phyloP scores from a whole-genome alignment of 202 grass and related monocot genomes.

The Panicum virgatum region DNA sequence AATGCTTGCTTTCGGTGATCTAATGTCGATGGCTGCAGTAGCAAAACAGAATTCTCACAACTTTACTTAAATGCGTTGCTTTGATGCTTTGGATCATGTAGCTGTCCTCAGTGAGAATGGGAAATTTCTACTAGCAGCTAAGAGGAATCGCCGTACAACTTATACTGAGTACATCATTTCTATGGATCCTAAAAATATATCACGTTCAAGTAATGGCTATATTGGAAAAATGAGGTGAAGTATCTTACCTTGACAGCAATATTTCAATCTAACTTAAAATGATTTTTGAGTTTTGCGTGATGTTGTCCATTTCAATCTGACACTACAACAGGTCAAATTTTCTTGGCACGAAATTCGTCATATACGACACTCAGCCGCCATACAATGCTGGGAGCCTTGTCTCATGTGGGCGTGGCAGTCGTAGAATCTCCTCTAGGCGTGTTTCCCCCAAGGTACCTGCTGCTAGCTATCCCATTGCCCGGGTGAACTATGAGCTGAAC shows the following conservation, averaged over 20 bases:
- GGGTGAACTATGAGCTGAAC: conserved; percentile 86
- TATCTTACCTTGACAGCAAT: not conserved
- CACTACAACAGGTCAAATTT: conserved; percentile 80
- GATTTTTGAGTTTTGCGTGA: not conserved
- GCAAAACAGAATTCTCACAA: not conserved
- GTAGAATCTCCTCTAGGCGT: conserved; percentile 65
- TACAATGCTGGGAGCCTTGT: conserved; percentile 53
- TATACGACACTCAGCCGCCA: conserved; percentile 69
- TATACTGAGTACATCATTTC: conserved; percentile 92
- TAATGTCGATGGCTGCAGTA: not conserved
- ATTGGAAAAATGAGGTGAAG: conserved; percentile 90
- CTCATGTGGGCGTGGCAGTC: conserved; percentile 47
- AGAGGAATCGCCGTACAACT: conserved; percentile 70
- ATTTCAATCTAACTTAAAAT: not conserved
- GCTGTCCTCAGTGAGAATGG: conserved; percentile 83
- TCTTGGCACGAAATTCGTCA: conserved; percentile 79
- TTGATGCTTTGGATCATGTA: conserved; percentile 44
- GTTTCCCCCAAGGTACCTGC: conserved; percentile 88
- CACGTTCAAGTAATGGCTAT: conserved; percentile 71
- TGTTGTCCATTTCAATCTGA: conserved; percentile 30
- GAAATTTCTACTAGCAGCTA: conserved; percentile 88
- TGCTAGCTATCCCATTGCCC: conserved; percentile 68
- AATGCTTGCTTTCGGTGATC: not conserved
- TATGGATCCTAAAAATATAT: conserved; percentile 78
- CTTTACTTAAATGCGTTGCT: no score